These are phyloP conservation scores for Claviceps lovelessii DNA, from an alignment of 2,329 filamentous ascomycete genomes.

Conservation along the genomic window DNA sequence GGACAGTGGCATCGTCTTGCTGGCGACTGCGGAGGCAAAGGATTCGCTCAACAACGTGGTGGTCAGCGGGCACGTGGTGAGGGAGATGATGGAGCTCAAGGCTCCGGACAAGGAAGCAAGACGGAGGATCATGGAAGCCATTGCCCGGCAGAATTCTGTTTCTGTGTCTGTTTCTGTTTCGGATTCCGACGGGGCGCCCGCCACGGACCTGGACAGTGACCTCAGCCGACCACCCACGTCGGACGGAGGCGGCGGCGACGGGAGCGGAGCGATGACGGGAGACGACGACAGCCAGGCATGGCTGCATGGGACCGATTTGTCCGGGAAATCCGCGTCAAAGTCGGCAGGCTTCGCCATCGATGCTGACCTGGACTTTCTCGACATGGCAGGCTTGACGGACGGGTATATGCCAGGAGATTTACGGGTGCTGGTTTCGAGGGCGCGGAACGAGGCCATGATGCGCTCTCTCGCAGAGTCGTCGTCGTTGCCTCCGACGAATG, in stretches of 20 bases:
- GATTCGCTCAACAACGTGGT: conserved; percentile 84
- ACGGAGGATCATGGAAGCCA: conserved; percentile 66
- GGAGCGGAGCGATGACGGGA: conserved; percentile 9
- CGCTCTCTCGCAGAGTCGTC: conserved; percentile 48
- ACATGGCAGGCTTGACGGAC: conserved; percentile 85
- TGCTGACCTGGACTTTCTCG: conserved; percentile 71
- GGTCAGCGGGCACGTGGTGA: conserved; percentile 79
- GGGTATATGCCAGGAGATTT: conserved; percentile 97
- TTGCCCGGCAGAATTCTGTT: conserved; percentile 45
- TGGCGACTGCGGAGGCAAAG: conserved; percentile 86
- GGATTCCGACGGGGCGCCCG: conserved; percentile 16
- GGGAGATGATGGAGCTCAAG: conserved; percentile 79
- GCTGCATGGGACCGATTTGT: conserved; percentile 56
- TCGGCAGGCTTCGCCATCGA: conserved; percentile 58
- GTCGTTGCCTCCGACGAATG: conserved; percentile 10
- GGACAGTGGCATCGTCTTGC: conserved; percentile 67
- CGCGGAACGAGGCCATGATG: conserved; percentile 84
- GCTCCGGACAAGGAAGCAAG: conserved; percentile 87
- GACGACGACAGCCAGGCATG: conserved; percentile 49
- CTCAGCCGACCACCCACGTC: conserved; percentile 44
- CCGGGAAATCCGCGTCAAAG: conserved; percentile 20
- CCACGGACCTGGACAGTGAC: conserved; percentile 21
- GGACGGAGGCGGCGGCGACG: conserved; percentile 35
- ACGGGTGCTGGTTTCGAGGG: conserved; percentile 68
- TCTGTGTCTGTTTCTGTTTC: conserved; percentile 8